phyloP scores from a whole-genome alignment of 225 moss, liverwort and hornwort genomes.

The Pleurozium schreberi region DNA sequence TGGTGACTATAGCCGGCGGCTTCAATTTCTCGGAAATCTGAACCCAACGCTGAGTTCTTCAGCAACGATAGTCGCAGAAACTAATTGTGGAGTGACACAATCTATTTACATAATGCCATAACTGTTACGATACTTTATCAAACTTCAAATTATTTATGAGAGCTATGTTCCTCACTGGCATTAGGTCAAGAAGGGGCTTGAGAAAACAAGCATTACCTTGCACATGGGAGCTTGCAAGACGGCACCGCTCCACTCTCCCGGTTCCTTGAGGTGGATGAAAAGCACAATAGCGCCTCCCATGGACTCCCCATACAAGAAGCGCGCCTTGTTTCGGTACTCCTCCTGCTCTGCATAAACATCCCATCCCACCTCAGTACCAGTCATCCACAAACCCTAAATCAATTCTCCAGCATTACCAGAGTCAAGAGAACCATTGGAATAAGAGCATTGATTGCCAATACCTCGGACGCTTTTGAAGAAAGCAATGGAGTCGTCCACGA shows the following conservation, averaged over 20 bases:
- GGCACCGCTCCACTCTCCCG: conserved; percentile 71
- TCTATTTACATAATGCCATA: neutral
- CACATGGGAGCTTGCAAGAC: conserved; percentile 97
- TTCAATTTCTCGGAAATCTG: conserved; percentile 71
- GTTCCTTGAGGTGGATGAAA: conserved; percentile 60
- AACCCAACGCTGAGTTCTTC: neutral
- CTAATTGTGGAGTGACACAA: neutral
- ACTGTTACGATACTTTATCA: neutral
- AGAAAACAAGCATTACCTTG: conserved; percentile 33
- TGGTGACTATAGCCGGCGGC: conserved; percentile 40
- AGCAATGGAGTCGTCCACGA: conserved; percentile 47
- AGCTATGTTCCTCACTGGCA: neutral
- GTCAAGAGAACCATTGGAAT: neutral
- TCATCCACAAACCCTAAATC: neutral
- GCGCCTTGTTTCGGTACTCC: conserved; percentile 51
- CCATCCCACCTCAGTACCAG: neutral
- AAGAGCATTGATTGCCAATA: neutral
- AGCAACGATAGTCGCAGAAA: neutral
- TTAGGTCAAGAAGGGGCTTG: neutral
- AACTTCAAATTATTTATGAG: neutral
- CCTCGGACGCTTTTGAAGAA: conserved; percentile 72
- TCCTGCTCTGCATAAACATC: conserved; percentile 22
- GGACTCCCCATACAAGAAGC: conserved; percentile 91
- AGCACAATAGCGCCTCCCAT: conserved; percentile 86
- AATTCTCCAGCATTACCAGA: neutral